Evolutionary conservation across 345 rosid genomes (phyloP).

Genomic region (Aethionema arabicum): DNA sequence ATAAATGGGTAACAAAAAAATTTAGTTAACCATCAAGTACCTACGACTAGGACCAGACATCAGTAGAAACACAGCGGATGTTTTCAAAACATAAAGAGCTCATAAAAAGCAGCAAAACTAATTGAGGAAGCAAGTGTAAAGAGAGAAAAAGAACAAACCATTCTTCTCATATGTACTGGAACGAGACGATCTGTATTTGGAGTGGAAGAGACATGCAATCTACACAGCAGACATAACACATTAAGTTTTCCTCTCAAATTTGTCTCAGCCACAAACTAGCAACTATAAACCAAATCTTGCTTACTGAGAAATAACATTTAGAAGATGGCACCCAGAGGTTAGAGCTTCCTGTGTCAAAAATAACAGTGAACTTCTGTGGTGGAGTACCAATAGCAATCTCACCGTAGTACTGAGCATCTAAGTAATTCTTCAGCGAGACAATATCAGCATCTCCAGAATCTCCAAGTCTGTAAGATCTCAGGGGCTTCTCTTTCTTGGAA

Average conservation of each 20-base stretch:
- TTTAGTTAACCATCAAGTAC: slow-evolving; percentile 2
- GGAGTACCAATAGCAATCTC: slow-evolving; percentile 95
- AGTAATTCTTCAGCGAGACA: slow-evolving; percentile 62
- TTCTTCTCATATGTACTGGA: slow-evolving; percentile 77
- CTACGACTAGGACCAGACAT: neutral
- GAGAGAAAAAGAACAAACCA: slow-evolving; percentile 53
- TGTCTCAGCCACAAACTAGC: slow-evolving; percentile 1
- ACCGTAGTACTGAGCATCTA: slow-evolving; percentile 96
- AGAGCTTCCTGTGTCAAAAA: slow-evolving; percentile 95
- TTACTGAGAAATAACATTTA: slow-evolving; percentile 84
- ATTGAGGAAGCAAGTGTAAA: slow-evolving; percentile 9
- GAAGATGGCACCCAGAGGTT: slow-evolving; percentile 97
- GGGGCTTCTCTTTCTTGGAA: slow-evolving; percentile 45
- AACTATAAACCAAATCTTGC: slow-evolving; percentile 28
- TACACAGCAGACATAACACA: slow-evolving; percentile 34
- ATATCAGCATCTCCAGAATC: slow-evolving; percentile 50
- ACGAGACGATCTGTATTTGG: slow-evolving; percentile 69
- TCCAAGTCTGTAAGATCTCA: slow-evolving; percentile 43
- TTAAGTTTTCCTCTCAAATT: neutral
- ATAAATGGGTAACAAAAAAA: neutral
- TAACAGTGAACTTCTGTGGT: slow-evolving; percentile 86
- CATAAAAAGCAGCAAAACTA: slow-evolving; percentile 5
- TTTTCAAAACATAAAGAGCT: neutral
- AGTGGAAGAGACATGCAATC: slow-evolving; percentile 76
- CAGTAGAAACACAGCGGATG: neutral